These are phyloP conservation scores for Botrytis fabae DNA, from an alignment of 2,329 filamentous ascomycete species.

Conservation along the genomic window DNA sequence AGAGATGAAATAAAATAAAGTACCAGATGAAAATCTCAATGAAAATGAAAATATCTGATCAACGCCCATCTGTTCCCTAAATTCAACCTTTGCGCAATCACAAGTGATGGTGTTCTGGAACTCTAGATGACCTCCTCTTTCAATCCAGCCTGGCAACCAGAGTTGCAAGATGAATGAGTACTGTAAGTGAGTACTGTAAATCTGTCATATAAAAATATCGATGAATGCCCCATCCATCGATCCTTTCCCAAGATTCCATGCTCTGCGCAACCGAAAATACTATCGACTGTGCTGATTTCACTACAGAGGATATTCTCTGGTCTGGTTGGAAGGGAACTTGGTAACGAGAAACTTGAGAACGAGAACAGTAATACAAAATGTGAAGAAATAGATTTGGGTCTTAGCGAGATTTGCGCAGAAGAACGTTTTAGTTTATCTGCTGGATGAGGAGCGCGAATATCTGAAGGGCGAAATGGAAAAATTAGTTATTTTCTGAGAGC, in stretches of 20 bases:
- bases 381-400: background rate
- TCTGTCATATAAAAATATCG: background rate
- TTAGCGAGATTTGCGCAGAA: background rate
- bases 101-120: background rate
- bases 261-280: background rate
- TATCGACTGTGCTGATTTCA: background rate
- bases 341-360: background rate
- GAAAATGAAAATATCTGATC: background rate
- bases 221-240: background rate
- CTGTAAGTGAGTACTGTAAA: background rate
- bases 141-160: background rate
- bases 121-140: background rate
- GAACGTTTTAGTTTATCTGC: background rate
- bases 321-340: background rate
- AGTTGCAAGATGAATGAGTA: background rate
- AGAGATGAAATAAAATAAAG: background rate
- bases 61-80: background rate
- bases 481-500: background rate
- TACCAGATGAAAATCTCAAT: background rate
- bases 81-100: background rate
- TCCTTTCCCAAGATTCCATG: background rate
- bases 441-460: conserved; percentile 15
- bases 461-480: background rate
- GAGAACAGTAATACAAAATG: background rate
- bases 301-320: background rate